phyloP scores from a whole-genome alignment of 345 rosid genomes.

The Syzygium grande region DNA sequence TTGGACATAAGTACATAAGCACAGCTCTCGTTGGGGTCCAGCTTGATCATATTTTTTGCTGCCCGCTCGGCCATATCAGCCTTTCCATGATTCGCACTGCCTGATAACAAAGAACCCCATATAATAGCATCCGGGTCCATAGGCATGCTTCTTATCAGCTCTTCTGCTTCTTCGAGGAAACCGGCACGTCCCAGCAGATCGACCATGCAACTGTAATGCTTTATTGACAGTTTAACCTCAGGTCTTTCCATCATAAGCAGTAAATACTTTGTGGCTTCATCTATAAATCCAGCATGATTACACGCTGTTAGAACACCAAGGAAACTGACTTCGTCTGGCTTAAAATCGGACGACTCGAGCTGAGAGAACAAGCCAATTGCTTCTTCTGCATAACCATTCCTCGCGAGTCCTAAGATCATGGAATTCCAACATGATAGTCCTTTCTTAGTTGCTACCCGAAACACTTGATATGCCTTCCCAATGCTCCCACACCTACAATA shows the following conservation, averaged over 20 bases:
- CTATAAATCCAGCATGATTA: constrained; percentile 48
- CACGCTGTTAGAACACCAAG: constrained; percentile 71
- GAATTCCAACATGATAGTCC: constrained; percentile 79
- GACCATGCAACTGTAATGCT: constrained; percentile 66
- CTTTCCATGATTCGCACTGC: constrained; percentile 45
- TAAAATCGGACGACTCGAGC: constrained; percentile 36
- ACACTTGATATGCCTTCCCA: constrained; percentile 38
- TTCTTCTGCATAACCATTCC: constrained; percentile 44
- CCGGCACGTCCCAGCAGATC: constrained; percentile 61
- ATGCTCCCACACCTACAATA: constrained; percentile 63
- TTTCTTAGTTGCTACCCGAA: constrained; percentile 17
- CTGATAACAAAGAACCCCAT: constrained; percentile 62
- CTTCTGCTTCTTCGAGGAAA: constrained; percentile 54
- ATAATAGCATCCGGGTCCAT: constrained; percentile 44
- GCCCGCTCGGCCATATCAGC: constrained; percentile 50
- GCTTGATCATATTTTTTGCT: constrained; percentile 29
- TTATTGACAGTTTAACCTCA: constrained; percentile 47
- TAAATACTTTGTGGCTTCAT: constrained; percentile 38
- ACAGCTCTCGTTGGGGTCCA: constrained; percentile 49
- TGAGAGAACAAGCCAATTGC: constrained; percentile 42
- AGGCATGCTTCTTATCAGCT: constrained; percentile 44
- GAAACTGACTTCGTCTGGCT: constrained; percentile 57
- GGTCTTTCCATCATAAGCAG: constrained; percentile 44
- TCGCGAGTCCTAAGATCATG: constrained; percentile 68
- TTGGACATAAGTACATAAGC: constrained; percentile 68